These are phyloP conservation scores for Gossypium trilobum DNA, from an alignment of 441 rosid genomes.

Conservation along the genomic window DNA sequence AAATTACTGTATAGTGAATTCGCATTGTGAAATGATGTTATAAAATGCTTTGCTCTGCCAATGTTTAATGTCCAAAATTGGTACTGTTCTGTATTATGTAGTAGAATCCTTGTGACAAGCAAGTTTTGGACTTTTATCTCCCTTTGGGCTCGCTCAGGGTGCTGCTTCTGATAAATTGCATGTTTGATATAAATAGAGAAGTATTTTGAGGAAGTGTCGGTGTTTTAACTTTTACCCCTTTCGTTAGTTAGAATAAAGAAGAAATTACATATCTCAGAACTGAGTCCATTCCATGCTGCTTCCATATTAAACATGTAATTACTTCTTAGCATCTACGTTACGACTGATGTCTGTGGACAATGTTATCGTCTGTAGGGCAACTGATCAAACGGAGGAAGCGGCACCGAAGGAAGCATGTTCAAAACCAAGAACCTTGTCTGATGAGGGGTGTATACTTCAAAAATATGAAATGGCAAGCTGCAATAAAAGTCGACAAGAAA, in stretches of 20 bases:
- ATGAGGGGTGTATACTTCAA: conserved; percentile 98
- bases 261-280: neutral
- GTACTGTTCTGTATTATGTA: neutral
- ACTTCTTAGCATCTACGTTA: neutral
- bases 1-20: too few species aligned
- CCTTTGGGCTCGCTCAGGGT: neutral
- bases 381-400: conserved; percentile 82
- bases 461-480: conserved; percentile 99
- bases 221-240: neutral
- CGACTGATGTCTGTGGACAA: neutral
- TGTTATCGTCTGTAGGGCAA: conserved; percentile 37
- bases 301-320: neutral
- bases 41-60: neutral
- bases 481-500: conserved; percentile 90
- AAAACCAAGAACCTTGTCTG: conserved; percentile 83
- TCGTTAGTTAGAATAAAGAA: neutral
- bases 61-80: neutral
- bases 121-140: neutral
- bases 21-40: neutral
- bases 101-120: neutral
- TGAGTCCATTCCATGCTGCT: neutral
- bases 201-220: neutral
- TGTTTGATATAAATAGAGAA: neutral
- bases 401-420: conserved; percentile 74
- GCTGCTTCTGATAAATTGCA: neutral